phyloP scores from a whole-genome alignment of 306 rosid genomes.

The Trifolium fragiferum region DNA sequence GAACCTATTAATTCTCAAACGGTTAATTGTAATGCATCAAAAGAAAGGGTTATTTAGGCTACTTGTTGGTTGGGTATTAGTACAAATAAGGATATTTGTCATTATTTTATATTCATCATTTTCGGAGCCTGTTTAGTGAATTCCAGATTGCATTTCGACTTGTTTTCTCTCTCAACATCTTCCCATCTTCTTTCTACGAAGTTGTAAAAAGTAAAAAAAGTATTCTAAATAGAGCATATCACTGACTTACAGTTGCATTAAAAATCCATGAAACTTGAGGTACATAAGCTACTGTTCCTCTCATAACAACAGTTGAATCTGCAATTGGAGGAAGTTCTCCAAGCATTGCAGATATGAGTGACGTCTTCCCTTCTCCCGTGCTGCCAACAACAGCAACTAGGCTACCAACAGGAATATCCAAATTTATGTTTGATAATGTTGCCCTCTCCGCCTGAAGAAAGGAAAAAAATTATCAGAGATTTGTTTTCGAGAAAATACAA shows the following conservation, averaged over 20 bases:
- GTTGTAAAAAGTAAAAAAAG: constrained; percentile 2
- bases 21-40: neutral
- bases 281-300: constrained; percentile 91
- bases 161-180: constrained; percentile 27
- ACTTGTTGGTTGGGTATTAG: neutral
- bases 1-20: neutral
- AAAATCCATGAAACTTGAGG: constrained; percentile 98
- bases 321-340: constrained; percentile 77
- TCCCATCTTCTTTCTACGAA: constrained; percentile 26
- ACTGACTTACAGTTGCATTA: constrained; percentile 86
- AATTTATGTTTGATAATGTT: constrained; percentile 77
- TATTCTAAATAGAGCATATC: constrained; percentile 29
- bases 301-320: constrained; percentile 58
- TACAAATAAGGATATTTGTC: neutral
- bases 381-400: constrained; percentile 97
- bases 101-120: constrained; percentile 26
- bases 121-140: constrained; percentile 15
- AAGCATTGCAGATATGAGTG: constrained; percentile 90
- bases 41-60: constrained; percentile 10
- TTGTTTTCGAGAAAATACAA: constrained; percentile 30
- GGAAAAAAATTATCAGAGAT: constrained; percentile 21
- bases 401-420: constrained; percentile 77
- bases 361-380: constrained; percentile 98
- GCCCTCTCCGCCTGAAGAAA: constrained; percentile 66
- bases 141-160: neutral